These are phyloP conservation scores for Aspergillus sp. DNA, from an alignment of 2,329 filamentous ascomycete genomes.

Conservation along the genomic window DNA sequence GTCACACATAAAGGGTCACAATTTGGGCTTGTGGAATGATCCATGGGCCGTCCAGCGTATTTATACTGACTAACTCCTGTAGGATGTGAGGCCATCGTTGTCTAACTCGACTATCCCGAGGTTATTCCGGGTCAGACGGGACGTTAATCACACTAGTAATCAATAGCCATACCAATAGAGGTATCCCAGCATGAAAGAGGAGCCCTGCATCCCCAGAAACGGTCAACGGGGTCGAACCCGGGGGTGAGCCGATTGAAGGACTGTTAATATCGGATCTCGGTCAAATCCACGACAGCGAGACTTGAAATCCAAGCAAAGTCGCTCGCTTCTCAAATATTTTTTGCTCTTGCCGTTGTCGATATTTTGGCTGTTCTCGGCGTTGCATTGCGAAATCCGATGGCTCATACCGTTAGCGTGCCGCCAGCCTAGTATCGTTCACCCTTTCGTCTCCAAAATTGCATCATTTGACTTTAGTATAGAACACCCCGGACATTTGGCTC, in stretches of 20 bases:
- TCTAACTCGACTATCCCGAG: background rate
- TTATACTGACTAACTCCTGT: background rate
- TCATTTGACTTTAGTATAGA: background rate
- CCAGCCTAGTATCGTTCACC: background rate
- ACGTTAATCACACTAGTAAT: background rate
- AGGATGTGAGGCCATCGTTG: background rate
- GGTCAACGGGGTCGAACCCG: background rate
- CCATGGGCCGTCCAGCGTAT: background rate
- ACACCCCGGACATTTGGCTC: background rate
- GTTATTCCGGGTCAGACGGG: background rate
- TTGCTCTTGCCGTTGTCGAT: no score
- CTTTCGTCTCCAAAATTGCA: background rate
- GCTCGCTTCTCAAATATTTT: no score
- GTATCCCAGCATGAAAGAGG: background rate
- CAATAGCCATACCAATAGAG: background rate
- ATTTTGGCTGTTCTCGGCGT: background rate
- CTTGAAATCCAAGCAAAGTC: background rate
- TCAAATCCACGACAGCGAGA: background rate
- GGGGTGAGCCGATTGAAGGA: background rate
- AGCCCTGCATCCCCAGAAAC: background rate
- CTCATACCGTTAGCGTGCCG: background rate
- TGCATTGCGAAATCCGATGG: background rate
- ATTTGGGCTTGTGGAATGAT: background rate
- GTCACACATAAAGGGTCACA: background rate
- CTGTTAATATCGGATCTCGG: background rate